phyloP scores from a whole-genome alignment of 2,329 filamentous ascomycete genomes.

The Cryphonectria japonica region DNA sequence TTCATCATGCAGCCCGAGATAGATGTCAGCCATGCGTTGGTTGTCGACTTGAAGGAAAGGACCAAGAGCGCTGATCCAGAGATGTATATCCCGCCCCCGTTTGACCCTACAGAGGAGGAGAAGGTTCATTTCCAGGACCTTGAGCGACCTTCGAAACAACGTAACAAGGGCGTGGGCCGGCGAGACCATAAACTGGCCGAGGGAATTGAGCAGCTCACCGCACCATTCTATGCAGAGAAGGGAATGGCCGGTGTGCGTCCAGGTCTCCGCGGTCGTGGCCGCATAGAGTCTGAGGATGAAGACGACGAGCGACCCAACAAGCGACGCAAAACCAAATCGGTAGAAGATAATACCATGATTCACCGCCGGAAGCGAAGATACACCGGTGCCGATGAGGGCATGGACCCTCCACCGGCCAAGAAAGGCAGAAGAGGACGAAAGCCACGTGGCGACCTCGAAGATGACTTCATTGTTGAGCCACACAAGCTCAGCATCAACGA shows the following conservation, averaged over 20 bases:
- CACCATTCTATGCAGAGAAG: slow-evolving; percentile 51
- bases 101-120: slow-evolving; percentile 43
- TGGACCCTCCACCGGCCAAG: neutral
- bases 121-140: slow-evolving; percentile 38
- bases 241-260: slow-evolving; percentile 30
- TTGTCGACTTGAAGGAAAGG: slow-evolving; percentile 48
- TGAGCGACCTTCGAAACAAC: slow-evolving; percentile 34
- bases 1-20: slow-evolving; percentile 48
- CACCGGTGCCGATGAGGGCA: neutral
- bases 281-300: slow-evolving; percentile 24
- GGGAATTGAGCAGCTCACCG: slow-evolving; percentile 53
- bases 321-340: neutral
- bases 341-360: neutral
- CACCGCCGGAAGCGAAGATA: slow-evolving; percentile 8
- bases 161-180: slow-evolving; percentile 33
- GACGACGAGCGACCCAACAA: slow-evolving; percentile 16
- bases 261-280: slow-evolving; percentile 15
- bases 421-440: slow-evolving; percentile 21
- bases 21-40: slow-evolving; percentile 47
- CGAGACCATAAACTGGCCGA: slow-evolving; percentile 42
- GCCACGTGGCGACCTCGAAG: slow-evolving; percentile 8
- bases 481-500: slow-evolving; percentile 22
- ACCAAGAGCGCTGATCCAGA: slow-evolving; percentile 53
- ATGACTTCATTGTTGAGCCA: slow-evolving; percentile 18
- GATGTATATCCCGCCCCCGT: slow-evolving; percentile 46